A percentile compares a stretch with the other conserved stretches of the same genome.
These are phyloP conservation scores for Fusarium heterosporum DNA, from an alignment of 2,329 filamentous ascomycete genomes.

Conservation along the genomic window DNA sequence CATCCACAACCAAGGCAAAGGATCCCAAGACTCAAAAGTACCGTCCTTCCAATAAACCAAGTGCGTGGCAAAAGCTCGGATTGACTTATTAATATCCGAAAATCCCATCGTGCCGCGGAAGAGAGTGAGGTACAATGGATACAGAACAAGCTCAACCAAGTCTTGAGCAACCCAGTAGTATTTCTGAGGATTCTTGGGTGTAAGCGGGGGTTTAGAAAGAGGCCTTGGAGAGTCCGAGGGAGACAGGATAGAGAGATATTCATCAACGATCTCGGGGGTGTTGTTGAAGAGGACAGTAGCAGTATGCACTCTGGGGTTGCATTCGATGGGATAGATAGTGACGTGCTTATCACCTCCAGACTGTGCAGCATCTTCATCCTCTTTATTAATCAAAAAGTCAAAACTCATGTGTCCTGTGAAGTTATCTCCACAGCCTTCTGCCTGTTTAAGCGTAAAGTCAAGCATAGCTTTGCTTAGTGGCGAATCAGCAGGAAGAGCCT, in stretches of 20 bases:
- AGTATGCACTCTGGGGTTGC: slow-evolving; percentile 77
- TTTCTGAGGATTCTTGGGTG: slow-evolving; percentile 41
- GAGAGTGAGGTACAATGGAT: slow-evolving; percentile 55
- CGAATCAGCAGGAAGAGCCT: slow-evolving; percentile 65
- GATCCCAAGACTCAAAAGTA: slow-evolving; percentile 65
- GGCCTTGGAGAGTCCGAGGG: slow-evolving; percentile 2
- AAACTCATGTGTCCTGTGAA: slow-evolving; percentile 80
- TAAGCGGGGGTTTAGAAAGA: slow-evolving; percentile 32
- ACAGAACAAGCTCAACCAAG: slow-evolving; percentile 63
- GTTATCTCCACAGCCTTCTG: slow-evolving; percentile 57
- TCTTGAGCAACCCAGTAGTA: slow-evolving; percentile 78
- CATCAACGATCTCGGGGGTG: slow-evolving; percentile 60
- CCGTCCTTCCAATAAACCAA: slow-evolving; percentile 66
- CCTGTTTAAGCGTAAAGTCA: slow-evolving; percentile 71
- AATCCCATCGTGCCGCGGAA: slow-evolving; percentile 41
- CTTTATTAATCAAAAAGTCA: slow-evolving; percentile 69
- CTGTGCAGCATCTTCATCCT: slow-evolving; percentile 14
- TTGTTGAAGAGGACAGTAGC: slow-evolving; percentile 70
- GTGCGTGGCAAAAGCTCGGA: slow-evolving; percentile 51
- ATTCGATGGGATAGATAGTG: slow-evolving; percentile 74
- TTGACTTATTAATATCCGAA: slow-evolving; percentile 35
- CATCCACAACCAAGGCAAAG: slow-evolving; percentile 67
- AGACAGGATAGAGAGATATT: slow-evolving; percentile 64
- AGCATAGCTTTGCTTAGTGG: slow-evolving; percentile 70
- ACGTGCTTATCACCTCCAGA: slow-evolving; percentile 43